Evolutionary conservation across 2,329 filamentous ascomycete species (phyloP), one percentile per base, ranked within the genome.

Genomic region (Fusarium cicatricum): DNA sequence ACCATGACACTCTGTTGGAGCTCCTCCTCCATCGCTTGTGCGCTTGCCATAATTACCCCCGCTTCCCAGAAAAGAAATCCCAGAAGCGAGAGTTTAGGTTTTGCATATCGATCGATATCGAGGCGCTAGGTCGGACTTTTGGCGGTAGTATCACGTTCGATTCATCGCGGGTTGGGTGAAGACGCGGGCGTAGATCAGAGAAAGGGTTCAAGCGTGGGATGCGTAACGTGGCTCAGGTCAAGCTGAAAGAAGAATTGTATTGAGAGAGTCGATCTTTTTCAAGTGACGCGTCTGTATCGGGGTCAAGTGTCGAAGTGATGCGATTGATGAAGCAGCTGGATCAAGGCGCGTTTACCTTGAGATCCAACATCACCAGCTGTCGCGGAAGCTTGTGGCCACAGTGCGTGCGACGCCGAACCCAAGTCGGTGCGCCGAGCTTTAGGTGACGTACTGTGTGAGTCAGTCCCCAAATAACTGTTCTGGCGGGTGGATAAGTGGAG

Each of bases 21-120:
- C 70, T 85, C 81, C 55, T 86, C 82, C 69, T 85, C 79, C 74
- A 83, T 84, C 43, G 80, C 75, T 66, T 83, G 82, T 50, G 80
- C 77, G 65, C 78, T 83, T 46, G 78, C 72, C 80, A 84, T 84
- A 40, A 62, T 73, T 64, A 65, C 64, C 60, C 60, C 60, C 65
- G 62, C 65, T 63, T 67, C 61, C 58, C 55, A 54, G 59, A 57
- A 61, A 61, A 52, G 54, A 48, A 55, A 42, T 19, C 40, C 45
- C 52, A 51, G 50, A 55, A 34, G 47, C 46, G 29, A 51, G 34
- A 44, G 36, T 44, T 47, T 64, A 46, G 38, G 50, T 21, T 55
- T 62, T 56, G 70, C 74, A 75, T 76, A 63, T 73, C 74, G 63
- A 38, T 67, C 54, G 55, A 41, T 49, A 31, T 50, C 17, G 50